Conservation (phyloP, 176 grass and related monocot genomes). For the Avena eriantha region DNA sequence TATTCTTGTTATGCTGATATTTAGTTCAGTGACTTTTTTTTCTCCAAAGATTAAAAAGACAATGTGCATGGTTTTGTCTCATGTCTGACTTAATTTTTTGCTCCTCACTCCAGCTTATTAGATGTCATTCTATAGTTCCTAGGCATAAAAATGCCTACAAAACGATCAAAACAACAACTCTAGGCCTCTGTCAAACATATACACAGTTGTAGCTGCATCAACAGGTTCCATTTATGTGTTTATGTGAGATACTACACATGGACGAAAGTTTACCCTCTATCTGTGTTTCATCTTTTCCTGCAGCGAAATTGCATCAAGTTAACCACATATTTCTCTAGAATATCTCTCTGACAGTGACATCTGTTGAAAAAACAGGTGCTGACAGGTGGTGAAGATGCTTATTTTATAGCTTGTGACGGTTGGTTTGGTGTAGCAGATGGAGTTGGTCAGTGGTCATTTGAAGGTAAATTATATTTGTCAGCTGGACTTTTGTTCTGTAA, state of each 20-base stretch:
- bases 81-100: neutral
- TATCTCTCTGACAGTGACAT: conserved; percentile 32
- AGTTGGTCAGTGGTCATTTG: conserved; percentile 98
- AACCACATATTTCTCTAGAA: neutral
- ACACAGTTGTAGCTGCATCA: conserved; percentile 19
- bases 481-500: conserved; percentile 12
- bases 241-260: neutral
- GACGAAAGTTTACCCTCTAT: conserved; percentile 1
- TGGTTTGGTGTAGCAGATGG: conserved; percentile 99
- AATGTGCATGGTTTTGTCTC: neutral
- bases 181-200: neutral
- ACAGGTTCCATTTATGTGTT: neutral
- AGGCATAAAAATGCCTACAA: neutral
- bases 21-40: neutral
- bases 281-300: neutral
- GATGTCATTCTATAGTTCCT: neutral
- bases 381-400: conserved; percentile 97
- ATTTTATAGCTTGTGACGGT: conserved; percentile 66
- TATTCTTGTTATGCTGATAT: neutral
- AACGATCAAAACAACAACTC: conserved; percentile 14
- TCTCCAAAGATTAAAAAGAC: neutral
- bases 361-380: conserved; percentile 53
- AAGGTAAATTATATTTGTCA: conserved; percentile 64
- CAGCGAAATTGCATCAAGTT: neutral
- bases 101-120: neutral